Evolutionary conservation across 768 basidiomycete species (phyloP), one percentile per base, ranked within the genome.

Genomic region (Atractiella rhizophila): DNA sequence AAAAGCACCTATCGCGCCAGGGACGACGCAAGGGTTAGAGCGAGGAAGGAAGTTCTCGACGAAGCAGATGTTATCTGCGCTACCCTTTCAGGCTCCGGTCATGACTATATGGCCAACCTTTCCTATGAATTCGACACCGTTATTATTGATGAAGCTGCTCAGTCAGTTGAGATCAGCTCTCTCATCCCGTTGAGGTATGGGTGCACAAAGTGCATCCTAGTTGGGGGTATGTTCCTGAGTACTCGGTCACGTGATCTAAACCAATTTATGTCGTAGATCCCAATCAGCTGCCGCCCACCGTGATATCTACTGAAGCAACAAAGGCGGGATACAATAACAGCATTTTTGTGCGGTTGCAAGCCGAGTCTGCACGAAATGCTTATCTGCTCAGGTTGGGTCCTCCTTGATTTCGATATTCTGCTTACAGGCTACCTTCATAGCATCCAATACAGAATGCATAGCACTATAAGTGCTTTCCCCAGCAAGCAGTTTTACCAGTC

Each of bases 371-470:
- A 6, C 70, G 78, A n/a, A 73, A 77, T 16, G 79, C 88, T 29
- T 82, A 94, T 59, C 65, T 98, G 1, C 61, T 98, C 34, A 88
- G 80, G 85, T 79, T 50, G 44, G 63, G 48, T 11, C 12, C n/a
- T 1, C 16, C 39, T 12, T 32, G 8, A 8, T 16, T 24, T 37
- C 13, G n/a, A 31, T 16, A 20, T 42, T 37, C 5, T n/a, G 3
- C 9, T 8, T 28, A 12, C 40, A 25, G 39, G 27, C 16, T 23
- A 41, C 19, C 11, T 44, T 31, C 26, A 5, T 12, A 94, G 88
- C 51, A 96, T 98, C 30, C 91, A 98, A 61, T 98, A 98, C 56
- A 86, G 91, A 49, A 98, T 98, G 91, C 86, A 98, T 55, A 88
- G 88, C 2, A 39, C 27, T 13, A 47, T 48, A 54, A 88, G 83